phyloP scores from a whole-genome alignment of 176 grass and related monocot species.

The Musa acuminata region DNA sequence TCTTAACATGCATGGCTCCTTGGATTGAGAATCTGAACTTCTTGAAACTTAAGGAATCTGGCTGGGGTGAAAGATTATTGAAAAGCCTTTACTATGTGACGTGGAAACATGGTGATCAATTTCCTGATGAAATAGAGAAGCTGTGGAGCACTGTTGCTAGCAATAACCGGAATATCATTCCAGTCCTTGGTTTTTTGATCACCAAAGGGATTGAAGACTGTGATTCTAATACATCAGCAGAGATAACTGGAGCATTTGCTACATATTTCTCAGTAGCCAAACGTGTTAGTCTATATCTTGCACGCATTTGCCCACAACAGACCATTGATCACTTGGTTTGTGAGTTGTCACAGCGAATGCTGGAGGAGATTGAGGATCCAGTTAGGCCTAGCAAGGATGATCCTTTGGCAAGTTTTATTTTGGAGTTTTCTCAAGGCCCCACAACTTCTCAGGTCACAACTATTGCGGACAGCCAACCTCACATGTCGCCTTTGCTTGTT shows the following conservation, averaged over 20 bases:
- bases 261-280: constrained; percentile 96
- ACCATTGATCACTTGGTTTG: constrained; percentile 95
- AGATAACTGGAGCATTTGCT: constrained; percentile 91
- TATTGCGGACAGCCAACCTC: constrained; percentile 71
- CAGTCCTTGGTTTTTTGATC: constrained; percentile 95
- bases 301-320: constrained; percentile 88
- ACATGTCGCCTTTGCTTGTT: constrained; percentile 99
- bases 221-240: constrained; percentile 89
- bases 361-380: constrained; percentile 73
- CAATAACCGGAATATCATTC: constrained; percentile 92
- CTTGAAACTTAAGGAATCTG: constrained; percentile 75
- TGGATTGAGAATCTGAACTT: constrained; percentile 99
- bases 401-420: constrained; percentile 58
- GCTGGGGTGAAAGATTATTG: constrained; percentile 84
- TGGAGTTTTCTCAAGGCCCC: constrained; percentile 95
- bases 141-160: constrained; percentile 92
- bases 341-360: constrained; percentile 92
- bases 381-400: constrained; percentile 61
- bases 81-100: constrained; percentile 99
- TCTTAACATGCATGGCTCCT: constrained; percentile 95
- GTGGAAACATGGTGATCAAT: constrained; percentile 93
- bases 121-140: constrained; percentile 98
- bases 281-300: constrained; percentile 95
- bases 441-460: constrained; percentile 49
- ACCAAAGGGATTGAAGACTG: constrained; percentile 95